Base-by-base conservation (phyloP, 306 rosid genomes). In the Carpinus fangiana region DNA sequence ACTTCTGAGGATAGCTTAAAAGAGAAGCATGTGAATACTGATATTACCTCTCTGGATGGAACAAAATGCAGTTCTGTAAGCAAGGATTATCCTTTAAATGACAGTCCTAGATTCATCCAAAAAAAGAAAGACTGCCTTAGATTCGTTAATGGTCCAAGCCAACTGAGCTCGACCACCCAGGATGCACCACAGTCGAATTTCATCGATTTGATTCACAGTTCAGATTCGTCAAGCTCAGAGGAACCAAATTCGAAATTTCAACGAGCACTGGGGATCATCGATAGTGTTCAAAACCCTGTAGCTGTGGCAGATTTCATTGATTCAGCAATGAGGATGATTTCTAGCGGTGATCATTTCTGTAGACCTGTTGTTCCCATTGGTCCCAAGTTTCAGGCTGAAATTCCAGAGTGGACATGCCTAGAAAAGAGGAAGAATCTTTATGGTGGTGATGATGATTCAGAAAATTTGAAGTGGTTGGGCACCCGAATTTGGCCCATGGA, bases 301-400 rank as follows among this genome's bases (percentile, higher is more conserved):
- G 7, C 74, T 1, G 26, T 69, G 66, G 72, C 8, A 38, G 48
- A 78, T 52, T 43, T 80, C 64, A 13, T 79, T 3, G 69, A 52
- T 46, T 38, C 72, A 8, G 31, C 46, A 8, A 3, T 50, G 23
- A 76, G 48, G 45, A 73, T 52, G 38, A 36, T 76, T 62, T 34
- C 62, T 7, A 3, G 28, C 16, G 64, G 41, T 4, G 61, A 56
- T 55, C 51, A 18, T 48, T 21, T 45, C 20, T 60, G 41, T 10
- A 78, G 78, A 60, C 71, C 68, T 7, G 48, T 77, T 71, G 78
- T 90, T 73, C 91, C 93, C 0, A 61, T 80, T 69, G 87, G 90
- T 55, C 76, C 91, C 13, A 60, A 64, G 60, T 87, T 89, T 84
- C 90, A 89, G 82, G 90, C 84, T 16, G 74, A 73, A 43, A 14